These are phyloP conservation scores for Isatis tinctoria DNA, from an alignment of 345 rosid genomes.

Conservation along the genomic window DNA sequence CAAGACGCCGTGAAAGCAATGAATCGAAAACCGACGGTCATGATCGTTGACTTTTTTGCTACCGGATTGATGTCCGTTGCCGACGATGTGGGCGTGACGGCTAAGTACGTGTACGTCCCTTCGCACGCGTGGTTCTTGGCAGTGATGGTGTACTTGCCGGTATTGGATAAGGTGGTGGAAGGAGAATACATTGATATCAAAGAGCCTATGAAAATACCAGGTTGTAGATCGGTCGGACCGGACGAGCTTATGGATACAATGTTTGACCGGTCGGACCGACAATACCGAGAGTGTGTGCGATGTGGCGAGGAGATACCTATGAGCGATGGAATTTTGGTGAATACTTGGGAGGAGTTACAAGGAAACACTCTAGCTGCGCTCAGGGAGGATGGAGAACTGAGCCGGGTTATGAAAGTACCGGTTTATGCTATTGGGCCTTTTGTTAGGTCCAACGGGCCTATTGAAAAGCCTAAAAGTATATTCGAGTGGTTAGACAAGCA, in stretches of 20 bases:
- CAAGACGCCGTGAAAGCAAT: conserved; percentile 32
- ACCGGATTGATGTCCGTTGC: conserved; percentile 33
- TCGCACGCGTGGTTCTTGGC: conserved; percentile 56
- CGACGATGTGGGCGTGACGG: conserved; percentile 35
- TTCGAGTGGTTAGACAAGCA: conserved; percentile 60
- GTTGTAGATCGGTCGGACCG: conserved; percentile 46
- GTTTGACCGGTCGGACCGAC: conserved; percentile 29
- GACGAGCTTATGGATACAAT: conserved; percentile 42
- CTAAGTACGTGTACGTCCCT: conserved; percentile 34
- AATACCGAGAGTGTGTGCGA: conserved; percentile 20
- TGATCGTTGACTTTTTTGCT: conserved; percentile 53
- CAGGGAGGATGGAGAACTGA: conserved; percentile 16
- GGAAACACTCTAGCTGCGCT: conserved; percentile 38
- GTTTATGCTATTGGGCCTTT: conserved; percentile 52
- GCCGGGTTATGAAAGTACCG: conserved; percentile 28
- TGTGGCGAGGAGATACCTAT: conserved; percentile 16
- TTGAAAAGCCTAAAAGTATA: not conserved
- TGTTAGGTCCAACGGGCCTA: conserved; percentile 1
- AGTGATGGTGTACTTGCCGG: conserved; percentile 30
- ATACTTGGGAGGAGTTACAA: conserved; percentile 59
- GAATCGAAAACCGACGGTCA: conserved; percentile 35
- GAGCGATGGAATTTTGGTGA: conserved; percentile 55
- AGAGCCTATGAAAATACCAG: conserved; percentile 45
- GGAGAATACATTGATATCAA: conserved; percentile 37
- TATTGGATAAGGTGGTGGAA: conserved; percentile 32